Conservation (phyloP, 352 stramenopile genomes). For the Globisporangium ultimum region DNA sequence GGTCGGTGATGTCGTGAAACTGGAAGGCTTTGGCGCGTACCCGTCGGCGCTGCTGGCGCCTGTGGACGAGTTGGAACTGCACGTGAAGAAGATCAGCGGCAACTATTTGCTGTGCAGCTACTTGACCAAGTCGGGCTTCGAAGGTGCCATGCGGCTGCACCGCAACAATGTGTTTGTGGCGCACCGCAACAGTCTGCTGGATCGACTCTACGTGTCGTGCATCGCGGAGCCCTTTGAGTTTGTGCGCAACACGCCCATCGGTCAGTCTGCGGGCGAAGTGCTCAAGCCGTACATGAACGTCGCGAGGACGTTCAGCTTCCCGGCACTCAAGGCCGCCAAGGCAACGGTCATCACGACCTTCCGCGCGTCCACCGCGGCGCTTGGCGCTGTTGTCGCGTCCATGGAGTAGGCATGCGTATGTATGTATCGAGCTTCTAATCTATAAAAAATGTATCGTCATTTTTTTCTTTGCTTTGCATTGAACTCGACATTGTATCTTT, state of each 20-base stretch:
- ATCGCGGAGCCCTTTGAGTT: slow-evolving; percentile 75
- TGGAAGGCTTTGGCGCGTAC: slow-evolving; percentile 74
- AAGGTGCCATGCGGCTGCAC: slow-evolving; percentile 58
- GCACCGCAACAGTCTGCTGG: slow-evolving; percentile 64
- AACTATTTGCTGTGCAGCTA: slow-evolving; percentile 77
- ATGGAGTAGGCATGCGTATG: slow-evolving; percentile 33
- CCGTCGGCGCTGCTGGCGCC: slow-evolving; percentile 61
- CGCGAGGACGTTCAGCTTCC: slow-evolving; percentile 62
- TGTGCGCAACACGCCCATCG: slow-evolving; percentile 57
- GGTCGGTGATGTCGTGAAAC: slow-evolving; percentile 69
- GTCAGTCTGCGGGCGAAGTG: slow-evolving; percentile 47
- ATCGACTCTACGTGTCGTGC: slow-evolving; percentile 66
- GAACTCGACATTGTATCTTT: no score
- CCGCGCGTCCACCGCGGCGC: slow-evolving; percentile 55
- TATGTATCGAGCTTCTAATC: neutral
- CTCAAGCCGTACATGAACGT: slow-evolving; percentile 67
- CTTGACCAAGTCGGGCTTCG: slow-evolving; percentile 59
- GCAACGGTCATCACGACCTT: slow-evolving; percentile 74
- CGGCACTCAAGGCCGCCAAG: slow-evolving; percentile 59
- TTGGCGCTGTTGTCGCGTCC: slow-evolving; percentile 63
- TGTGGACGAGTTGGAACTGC: slow-evolving; percentile 67
- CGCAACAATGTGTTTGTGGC: slow-evolving; percentile 78
- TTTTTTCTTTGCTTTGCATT: no score
- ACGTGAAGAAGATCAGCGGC: slow-evolving; percentile 80
- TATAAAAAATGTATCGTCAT: no score